Percentiles rank a stretch among this genome's conserved stretches.
Conservation (phyloP, 306 rosid genomes). For the Citrullus amarus region DNA sequence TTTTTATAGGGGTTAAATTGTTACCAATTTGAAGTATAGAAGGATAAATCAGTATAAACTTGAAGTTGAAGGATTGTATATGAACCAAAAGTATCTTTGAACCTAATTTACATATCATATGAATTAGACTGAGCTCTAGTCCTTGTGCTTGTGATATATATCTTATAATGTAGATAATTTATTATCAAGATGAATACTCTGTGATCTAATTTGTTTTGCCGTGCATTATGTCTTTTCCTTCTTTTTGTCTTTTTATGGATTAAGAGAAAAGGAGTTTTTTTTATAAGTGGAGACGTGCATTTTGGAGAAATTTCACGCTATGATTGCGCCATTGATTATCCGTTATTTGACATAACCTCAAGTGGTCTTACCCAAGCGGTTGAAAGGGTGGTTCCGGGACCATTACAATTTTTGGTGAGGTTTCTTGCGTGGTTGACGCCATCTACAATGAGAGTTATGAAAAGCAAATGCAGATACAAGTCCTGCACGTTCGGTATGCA, state of each 20-base stretch:
- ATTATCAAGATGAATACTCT: too few relatives aligned
- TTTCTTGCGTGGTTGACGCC: slow-evolving; percentile 54
- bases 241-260: slow-evolving; percentile 7
- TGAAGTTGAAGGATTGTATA: too few relatives aligned
- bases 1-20: neutral
- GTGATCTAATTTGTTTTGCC: neutral
- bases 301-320: slow-evolving; percentile 70
- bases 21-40: neutral
- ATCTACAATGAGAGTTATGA: slow-evolving; percentile 61
- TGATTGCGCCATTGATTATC: slow-evolving; percentile 65
- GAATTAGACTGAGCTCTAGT: neutral
- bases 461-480: slow-evolving; percentile 44
- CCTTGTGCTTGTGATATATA: too few relatives aligned
- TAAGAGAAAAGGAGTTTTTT: slow-evolving; percentile 62
- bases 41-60: too few relatives aligned
- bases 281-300: slow-evolving; percentile 87
- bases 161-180: too few relatives aligned
- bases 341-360: slow-evolving; percentile 67
- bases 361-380: slow-evolving; percentile 74
- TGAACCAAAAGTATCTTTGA: too few relatives aligned
- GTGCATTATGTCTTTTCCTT: neutral
- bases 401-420: slow-evolving; percentile 37
- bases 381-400: slow-evolving; percentile 41
- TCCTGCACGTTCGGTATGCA: slow-evolving; percentile 60
- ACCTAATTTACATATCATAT: too few relatives aligned